A percentile compares a stretch with the other conserved stretches of the same genome.
These are phyloP conservation scores for Theobroma grandiflorum DNA, from an alignment of 441 rosid species.

Conservation along the genomic window DNA sequence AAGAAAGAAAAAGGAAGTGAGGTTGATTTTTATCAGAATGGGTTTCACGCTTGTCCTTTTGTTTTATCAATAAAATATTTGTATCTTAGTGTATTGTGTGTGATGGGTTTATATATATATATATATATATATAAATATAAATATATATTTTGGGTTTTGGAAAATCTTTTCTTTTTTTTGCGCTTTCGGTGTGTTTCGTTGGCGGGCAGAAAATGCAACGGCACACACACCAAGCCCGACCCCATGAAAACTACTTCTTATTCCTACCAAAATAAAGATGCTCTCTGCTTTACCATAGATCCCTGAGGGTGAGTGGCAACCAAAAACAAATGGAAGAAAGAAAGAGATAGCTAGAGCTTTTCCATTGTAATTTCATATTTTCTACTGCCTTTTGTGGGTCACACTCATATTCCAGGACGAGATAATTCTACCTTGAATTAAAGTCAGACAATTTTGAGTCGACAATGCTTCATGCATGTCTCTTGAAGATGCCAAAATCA, in stretches of 20 bases:
- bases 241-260: slow-evolving; percentile 47
- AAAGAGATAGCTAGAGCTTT: neutral
- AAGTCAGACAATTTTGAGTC: too few relatives aligned
- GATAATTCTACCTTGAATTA: too few relatives aligned
- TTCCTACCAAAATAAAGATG: neutral
- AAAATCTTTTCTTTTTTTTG: slow-evolving; percentile 4
- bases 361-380: too few relatives aligned
- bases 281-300: neutral
- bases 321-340: slow-evolving; percentile 1
- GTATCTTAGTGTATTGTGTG: neutral
- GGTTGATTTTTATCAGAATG: slow-evolving; percentile 38
- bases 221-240: slow-evolving; percentile 60
- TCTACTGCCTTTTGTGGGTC: too few relatives aligned
- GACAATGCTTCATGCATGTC: too few relatives aligned
- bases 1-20: slow-evolving; percentile 13
- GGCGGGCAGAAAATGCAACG: slow-evolving; percentile 48
- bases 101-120: neutral
- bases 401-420: too few relatives aligned
- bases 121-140: too few relatives aligned
- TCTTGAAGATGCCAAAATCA: too few relatives aligned
- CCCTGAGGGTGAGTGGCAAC: neutral
- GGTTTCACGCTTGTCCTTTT: slow-evolving; percentile 49
- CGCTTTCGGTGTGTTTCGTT: slow-evolving; percentile 52
- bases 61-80: slow-evolving; percentile 22
- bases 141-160: slow-evolving; percentile 19